phyloP scores from a whole-genome alignment of 345 rosid genomes.

The Dipteronia dyeriana region DNA sequence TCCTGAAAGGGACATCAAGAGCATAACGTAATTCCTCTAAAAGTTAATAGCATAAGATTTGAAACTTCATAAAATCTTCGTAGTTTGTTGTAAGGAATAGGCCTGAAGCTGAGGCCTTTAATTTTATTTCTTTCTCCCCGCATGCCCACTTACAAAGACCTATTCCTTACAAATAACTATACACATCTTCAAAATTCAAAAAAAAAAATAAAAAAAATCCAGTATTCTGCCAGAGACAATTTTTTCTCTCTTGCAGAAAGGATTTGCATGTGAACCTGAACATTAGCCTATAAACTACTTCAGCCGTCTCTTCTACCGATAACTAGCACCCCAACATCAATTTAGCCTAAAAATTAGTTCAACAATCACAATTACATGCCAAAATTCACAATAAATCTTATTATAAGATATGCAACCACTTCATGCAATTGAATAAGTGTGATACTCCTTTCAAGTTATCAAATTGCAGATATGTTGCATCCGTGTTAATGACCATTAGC shows the following conservation, averaged over 20 bases:
- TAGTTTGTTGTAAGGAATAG: no score
- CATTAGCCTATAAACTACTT: neutral
- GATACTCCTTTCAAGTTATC: neutral
- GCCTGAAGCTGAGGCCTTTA: no score
- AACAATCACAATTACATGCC: neutral
- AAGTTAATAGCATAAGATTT: no score
- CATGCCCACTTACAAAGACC: neutral
- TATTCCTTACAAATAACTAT: neutral
- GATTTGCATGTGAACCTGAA: conserved; percentile 5
- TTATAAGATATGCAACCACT: neutral
- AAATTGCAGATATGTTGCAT: neutral
- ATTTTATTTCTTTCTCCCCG: neutral
- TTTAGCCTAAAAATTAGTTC: conserved; percentile 6
- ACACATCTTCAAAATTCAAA: neutral
- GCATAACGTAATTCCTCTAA: neutral
- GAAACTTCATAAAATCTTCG: no score
- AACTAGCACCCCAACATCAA: neutral
- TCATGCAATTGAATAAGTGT: neutral
- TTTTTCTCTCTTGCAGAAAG: neutral
- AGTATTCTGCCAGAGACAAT: neutral
- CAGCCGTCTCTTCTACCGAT: neutral
- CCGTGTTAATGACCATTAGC: neutral
- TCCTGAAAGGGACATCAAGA: neutral
- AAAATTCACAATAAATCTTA: neutral
- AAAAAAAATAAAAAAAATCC: neutral